Evolutionary conservation across 2,329 filamentous ascomycete species (phyloP).

Genomic region (Plectosphaerella plurivora): DNA sequence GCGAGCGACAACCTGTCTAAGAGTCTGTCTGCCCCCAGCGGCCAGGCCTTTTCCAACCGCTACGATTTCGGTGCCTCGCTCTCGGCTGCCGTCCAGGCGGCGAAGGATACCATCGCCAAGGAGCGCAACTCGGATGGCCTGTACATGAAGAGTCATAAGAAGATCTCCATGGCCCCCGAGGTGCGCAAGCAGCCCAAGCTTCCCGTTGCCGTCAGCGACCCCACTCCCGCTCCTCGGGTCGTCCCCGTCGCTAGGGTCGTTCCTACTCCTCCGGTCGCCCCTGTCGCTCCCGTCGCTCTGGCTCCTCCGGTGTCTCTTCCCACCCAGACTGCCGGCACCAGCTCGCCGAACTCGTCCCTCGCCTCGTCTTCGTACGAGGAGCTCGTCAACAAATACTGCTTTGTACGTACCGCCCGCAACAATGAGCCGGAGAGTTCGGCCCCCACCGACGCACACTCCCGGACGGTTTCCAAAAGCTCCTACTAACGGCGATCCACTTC

Average conservation of each 20-base stretch:
- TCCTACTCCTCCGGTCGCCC: conserved; percentile 3
- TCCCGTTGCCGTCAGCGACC: conserved; percentile 8
- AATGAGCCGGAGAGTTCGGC: conserved; percentile 16
- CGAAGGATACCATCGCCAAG: conserved; percentile 59
- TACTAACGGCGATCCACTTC: conserved; percentile 32
- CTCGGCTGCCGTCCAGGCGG: conserved; percentile 72
- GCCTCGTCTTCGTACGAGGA: conserved; percentile 92
- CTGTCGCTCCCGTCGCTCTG: conserved; percentile 16
- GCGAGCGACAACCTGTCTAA: conserved; percentile 57
- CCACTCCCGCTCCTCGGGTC: background rate
- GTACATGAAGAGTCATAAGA: conserved; percentile 49
- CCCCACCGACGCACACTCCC: conserved; percentile 12
- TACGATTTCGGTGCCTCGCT: conserved; percentile 97
- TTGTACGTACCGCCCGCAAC: conserved; percentile 72
- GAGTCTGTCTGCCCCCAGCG: conserved; percentile 50
- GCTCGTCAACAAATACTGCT: conserved; percentile 98
- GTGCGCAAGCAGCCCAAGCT: background rate
- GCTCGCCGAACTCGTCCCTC: conserved; percentile 54
- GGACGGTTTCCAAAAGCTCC: conserved; percentile 15
- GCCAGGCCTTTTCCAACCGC: conserved; percentile 80
- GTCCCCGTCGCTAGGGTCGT: background rate
- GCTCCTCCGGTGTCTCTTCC: conserved; percentile 8
- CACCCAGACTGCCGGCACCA: conserved; percentile 32
- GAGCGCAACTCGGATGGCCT: conserved; percentile 44
- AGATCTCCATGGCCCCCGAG: conserved; percentile 13